These are phyloP conservation scores for Colletotrichum ledebouriae DNA, from an alignment of 2,329 filamentous ascomycete species.

Conservation along the genomic window DNA sequence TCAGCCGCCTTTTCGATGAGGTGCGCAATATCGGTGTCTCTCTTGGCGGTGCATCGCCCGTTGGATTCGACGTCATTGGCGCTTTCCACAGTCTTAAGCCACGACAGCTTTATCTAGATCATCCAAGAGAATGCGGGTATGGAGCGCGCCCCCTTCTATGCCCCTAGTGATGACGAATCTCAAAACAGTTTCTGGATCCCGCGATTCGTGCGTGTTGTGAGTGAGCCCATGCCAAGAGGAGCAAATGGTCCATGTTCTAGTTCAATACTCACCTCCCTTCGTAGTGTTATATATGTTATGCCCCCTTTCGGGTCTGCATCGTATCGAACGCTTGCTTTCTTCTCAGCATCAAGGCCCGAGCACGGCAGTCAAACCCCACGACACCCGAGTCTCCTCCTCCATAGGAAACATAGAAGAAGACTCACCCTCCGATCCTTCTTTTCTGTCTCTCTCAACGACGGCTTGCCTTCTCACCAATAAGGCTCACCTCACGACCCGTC, in stretches of 20 bases:
- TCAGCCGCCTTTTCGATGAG: too few relatives aligned
- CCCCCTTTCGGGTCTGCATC: neutral
- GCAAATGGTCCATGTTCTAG: neutral
- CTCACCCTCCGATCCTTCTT: neutral
- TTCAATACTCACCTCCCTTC: neutral
- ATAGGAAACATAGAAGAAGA: neutral
- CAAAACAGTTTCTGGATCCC: constrained; percentile 8
- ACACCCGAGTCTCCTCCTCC: constrained; percentile 4
- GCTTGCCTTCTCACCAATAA: neutral
- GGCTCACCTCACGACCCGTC: neutral
- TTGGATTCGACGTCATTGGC: neutral
- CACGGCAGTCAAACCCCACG: constrained; percentile 12
- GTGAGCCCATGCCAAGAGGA: neutral
- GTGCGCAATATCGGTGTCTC: too few relatives aligned
- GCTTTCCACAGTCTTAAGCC: constrained; percentile 2
- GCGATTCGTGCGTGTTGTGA: constrained; percentile 15
- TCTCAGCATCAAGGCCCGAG: constrained; percentile 5
- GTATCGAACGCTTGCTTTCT: constrained; percentile 14
- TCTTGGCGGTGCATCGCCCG: neutral
- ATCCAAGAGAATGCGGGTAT: constrained; percentile 22
- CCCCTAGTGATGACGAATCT: constrained; percentile 12
- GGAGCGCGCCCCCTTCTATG: too few relatives aligned
- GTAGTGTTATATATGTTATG: neutral
- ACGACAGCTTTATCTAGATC: constrained; percentile 2
- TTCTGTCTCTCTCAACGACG: neutral